phyloP scores from a whole-genome alignment of 768 basidiomycete genomes.

The Tylopilus subfusipes region DNA sequence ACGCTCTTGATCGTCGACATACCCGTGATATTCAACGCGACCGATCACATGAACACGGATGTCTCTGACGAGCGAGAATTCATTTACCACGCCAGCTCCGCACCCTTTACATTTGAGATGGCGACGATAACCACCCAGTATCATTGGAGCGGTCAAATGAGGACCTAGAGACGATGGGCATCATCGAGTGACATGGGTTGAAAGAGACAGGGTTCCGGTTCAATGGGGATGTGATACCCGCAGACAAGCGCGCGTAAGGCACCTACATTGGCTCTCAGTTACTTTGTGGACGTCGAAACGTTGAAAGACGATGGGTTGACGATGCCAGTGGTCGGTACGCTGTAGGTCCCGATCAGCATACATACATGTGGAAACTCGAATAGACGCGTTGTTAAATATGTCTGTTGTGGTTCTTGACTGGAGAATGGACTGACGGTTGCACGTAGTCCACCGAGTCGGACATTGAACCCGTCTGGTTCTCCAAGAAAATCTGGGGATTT shows the following conservation, averaged over 20 bases:
- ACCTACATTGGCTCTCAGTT: slow-evolving; percentile 7
- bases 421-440: background rate
- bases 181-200: slow-evolving; percentile 24
- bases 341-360: slow-evolving; percentile 26
- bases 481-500: slow-evolving; percentile 21
- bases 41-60: slow-evolving; percentile 19
- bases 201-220: slow-evolving; percentile 14
- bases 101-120: slow-evolving; percentile 7
- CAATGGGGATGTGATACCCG: slow-evolving; percentile 10
- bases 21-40: slow-evolving; percentile 22
- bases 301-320: no score
- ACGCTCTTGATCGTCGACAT: slow-evolving; percentile 3
- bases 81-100: slow-evolving; percentile 19
- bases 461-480: slow-evolving; percentile 20
- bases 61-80: slow-evolving; percentile 20
- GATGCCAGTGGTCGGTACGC: slow-evolving; percentile 31
- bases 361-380: slow-evolving; percentile 33
- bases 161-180: slow-evolving; percentile 21
- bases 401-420: background rate
- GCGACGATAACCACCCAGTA: slow-evolving; percentile 27
- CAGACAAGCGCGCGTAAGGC: slow-evolving; percentile 9
- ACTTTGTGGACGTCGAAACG: background rate
- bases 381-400: slow-evolving; percentile 25
- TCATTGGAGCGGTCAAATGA: slow-evolving; percentile 11
- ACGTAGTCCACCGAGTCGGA: slow-evolving; percentile 17